Base-by-base conservation (phyloP, 345 rosid genomes). In the Hypericum perforatum region DNA sequence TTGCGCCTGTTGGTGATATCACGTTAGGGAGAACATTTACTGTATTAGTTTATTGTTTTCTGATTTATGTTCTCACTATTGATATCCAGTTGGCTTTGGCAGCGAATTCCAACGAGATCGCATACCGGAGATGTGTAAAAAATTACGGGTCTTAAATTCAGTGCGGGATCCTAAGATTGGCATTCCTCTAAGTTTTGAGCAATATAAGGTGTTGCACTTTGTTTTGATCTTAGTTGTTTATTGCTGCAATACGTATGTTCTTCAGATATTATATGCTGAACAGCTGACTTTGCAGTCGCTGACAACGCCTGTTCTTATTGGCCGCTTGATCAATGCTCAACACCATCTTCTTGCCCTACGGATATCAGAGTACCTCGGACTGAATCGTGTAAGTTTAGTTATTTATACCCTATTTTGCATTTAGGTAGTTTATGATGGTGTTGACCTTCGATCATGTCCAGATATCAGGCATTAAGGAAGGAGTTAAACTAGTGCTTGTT, bases 91-190 rank as follows among this genome's bases (percentile, higher is more conserved):
- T 72, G 73, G 74, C 70, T 81, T 76, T 71, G 74, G 65, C 94
- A 92, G 97, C 78, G 79, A 79, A 69, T 88, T 92, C 72, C 89
- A 85, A 61, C 95, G 94, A 56, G 94, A 89, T 41, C 85, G 76
- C 63, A 76, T 92, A 37, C 96, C 82, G 64, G 99, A 92, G 71
- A 89, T 79, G 78, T 82, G 91, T 59, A 84, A 83, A 79, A 83
- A 84, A 60, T 78, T 92, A 66, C 77, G 99, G 66, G 91, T 92
- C 54, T 74, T 92, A 70, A 92, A 92, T 65, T 86, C 91, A 53
- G 94, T 77, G 43, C 89, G 80, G 60, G 76, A 76, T 64, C 80
- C 85, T 60, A 80, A 76, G 66, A 78, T 85, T 73, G 99, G 95
- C 74, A 78, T 85, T 44, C 94, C 95, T 59, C 87, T 92, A 52